Evolutionary conservation across 192 early-diverging fungal species (phyloP).

Genomic region (Allomyces arbusculus): DNA sequence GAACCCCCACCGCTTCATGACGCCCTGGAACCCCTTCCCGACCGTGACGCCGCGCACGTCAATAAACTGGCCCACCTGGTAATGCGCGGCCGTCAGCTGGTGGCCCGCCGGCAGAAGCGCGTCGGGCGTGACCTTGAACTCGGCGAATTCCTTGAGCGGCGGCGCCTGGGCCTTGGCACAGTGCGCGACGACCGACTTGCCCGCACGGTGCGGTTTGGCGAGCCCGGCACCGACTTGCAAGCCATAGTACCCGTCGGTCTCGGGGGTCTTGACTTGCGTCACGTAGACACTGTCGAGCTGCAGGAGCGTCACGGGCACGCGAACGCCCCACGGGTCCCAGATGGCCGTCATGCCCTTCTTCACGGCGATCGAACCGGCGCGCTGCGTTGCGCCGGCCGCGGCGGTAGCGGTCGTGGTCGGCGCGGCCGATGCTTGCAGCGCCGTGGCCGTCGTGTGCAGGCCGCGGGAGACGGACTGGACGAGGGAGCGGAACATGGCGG

Average conservation of each 20-base stretch:
- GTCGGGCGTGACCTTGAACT: slow-evolving; percentile 69
- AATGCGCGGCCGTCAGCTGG: slow-evolving; percentile 61
- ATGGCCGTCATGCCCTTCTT: slow-evolving; percentile 91
- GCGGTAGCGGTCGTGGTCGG: not conserved
- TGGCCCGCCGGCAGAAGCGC: slow-evolving; percentile 57
- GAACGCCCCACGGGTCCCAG: slow-evolving; percentile 84
- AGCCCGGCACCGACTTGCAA: slow-evolving; percentile 48
- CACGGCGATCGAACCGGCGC: slow-evolving; percentile 60
- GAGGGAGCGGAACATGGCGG: too few species aligned
- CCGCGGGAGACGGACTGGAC: too few species aligned
- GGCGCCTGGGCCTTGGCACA: slow-evolving; percentile 43
- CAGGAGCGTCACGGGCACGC: slow-evolving; percentile 74
- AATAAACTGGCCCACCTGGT: slow-evolving; percentile 86
- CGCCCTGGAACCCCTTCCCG: slow-evolving; percentile 90
- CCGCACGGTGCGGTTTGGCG: slow-evolving; percentile 36
- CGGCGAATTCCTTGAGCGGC: slow-evolving; percentile 59
- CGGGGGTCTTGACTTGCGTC: slow-evolving; percentile 25
- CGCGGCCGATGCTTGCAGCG: not conserved
- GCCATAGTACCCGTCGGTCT: slow-evolving; percentile 30
- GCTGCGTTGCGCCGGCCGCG: slow-evolving; percentile 16
- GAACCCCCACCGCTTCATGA: slow-evolving; percentile 93
- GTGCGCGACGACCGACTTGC: slow-evolving; percentile 54
- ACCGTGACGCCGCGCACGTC: slow-evolving; percentile 46
- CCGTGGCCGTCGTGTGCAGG: not conserved
- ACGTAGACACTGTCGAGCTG: slow-evolving; percentile 57